These are phyloP conservation scores for Chrysanthemum makinoi DNA, from an alignment of 129 eudicot genomes.

Conservation along the genomic window DNA sequence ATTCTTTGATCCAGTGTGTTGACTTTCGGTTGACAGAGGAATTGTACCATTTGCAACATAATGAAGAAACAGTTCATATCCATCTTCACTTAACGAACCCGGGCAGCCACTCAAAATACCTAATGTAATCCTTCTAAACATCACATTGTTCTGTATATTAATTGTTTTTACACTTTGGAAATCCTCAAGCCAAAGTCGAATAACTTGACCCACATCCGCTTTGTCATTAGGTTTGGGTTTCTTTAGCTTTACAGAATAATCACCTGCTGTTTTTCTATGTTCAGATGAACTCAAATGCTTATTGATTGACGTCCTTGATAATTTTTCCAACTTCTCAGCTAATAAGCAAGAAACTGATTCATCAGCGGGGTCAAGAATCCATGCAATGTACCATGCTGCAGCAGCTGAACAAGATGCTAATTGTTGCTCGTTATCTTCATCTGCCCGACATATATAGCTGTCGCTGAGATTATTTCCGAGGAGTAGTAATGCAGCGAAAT, in stretches of 20 bases:
- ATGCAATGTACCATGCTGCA: constrained; percentile 73
- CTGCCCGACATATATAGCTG: constrained; percentile 11
- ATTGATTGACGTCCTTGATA: constrained; percentile 33
- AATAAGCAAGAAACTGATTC: constrained; percentile 31
- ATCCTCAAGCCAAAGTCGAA: constrained; percentile 56
- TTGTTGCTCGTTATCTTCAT: constrained; percentile 15
- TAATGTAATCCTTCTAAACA: constrained; percentile 58
- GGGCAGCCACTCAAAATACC: constrained; percentile 56
- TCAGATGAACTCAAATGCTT: constrained; percentile 31
- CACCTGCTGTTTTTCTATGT: constrained; percentile 9
- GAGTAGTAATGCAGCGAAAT: constrained; percentile 50
- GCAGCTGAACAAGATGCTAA: constrained; percentile 38
- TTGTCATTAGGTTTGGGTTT: constrained; percentile 26
- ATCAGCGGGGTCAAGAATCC: constrained; percentile 57
- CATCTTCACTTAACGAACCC: constrained; percentile 39
- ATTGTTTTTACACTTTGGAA: constrained; percentile 21
- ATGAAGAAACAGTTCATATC: constrained; percentile 61
- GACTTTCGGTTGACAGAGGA: constrained; percentile 26
- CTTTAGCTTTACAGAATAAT: constrained; percentile 14
- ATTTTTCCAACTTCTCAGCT: constrained; percentile 41
- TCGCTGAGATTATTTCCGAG: constrained; percentile 19
- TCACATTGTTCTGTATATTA: constrained; percentile 25
- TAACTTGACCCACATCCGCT: constrained; percentile 14
- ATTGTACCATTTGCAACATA: constrained; percentile 63
- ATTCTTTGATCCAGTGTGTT: constrained; percentile 30